phyloP scores from a whole-genome alignment of 169 alveolate genomes.

The Eimeria falciformis region DNA sequence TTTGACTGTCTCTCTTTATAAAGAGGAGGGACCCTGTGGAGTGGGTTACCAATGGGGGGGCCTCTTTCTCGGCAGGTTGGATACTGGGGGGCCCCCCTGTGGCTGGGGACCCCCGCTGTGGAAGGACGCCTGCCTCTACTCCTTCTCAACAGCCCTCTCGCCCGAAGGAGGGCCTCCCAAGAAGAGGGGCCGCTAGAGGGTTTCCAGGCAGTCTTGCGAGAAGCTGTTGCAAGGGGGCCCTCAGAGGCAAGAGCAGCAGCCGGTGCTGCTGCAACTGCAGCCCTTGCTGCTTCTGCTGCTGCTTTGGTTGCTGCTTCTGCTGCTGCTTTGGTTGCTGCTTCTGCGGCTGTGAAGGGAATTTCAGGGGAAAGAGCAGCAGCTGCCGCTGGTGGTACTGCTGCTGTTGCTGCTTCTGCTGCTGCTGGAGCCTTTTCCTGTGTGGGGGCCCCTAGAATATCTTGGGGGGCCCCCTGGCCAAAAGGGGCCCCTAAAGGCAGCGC shows the following conservation, averaged over 20 bases:
- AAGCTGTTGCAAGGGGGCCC: not conserved
- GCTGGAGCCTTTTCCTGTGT: not conserved
- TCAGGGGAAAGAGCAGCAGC: not conserved
- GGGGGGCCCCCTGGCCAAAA: no score
- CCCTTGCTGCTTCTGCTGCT: not conserved
- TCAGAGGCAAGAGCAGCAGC: constrained; percentile 10
- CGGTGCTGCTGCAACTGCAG: not conserved
- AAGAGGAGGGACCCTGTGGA: no score
- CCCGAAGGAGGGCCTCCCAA: no score
- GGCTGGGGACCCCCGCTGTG: not conserved
- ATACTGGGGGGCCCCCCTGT: no score
- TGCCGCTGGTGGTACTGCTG: not conserved
- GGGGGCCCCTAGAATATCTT: not conserved
- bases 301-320: not conserved
- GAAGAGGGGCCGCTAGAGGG: not conserved
- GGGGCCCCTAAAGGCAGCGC: no score
- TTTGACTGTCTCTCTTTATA: no score
- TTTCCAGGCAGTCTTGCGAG: not conserved
- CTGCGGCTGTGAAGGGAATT: not conserved
- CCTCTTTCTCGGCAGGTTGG: no score
- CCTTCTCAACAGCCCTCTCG: no score
- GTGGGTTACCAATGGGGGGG: no score
- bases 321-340: not conserved
- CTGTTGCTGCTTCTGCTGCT: not conserved
- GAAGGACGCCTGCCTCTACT: not conserved